Evolutionary conservation across 352 stramenopile species (phyloP), one percentile per base, ranked within the genome.

Genomic region (Stephanocyclus meneghinianus): DNA sequence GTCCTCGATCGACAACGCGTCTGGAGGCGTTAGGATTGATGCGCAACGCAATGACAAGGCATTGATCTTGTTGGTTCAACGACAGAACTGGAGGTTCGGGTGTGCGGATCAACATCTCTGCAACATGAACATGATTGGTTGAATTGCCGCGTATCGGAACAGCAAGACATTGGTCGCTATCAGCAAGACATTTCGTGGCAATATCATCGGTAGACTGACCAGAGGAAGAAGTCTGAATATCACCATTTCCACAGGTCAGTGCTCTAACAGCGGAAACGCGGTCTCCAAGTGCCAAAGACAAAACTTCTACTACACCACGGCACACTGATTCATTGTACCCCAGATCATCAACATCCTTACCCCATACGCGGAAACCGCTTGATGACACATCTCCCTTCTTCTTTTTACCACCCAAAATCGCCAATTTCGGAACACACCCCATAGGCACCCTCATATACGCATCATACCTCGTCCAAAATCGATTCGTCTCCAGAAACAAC

Each of bases 401-500:
- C 44, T 70, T 76, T 56, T 61, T 69, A 48, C 18, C 16, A n/a
- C 32, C 63, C 57, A 74, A 26, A 15, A 3, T 62, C n/a, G 9
- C 53, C 21, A 62, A 73, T 67, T 70, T 86, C 50, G 76, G 76
- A 18, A 83, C 45, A 40, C 21, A 15, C 30, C 35, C 26, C 37
- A 88, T 48, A 50, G 78, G 80, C 44, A 93, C 66, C 18, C 64
- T 76, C 10, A 91, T 30, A 47, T 91, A 93, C 2, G 83, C 72
- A 74, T 93, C 88, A 73, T 85, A 90, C 32, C 85, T 71, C 37
- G 76, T 80, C 77, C 80, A 93, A 78, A 93, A 93, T 40, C 88
- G 66, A 78, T 79, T 68, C 9, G 67, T 78, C 51, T 82, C 75
- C 61, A 91, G 73, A 50, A 91, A 91, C 10, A 91, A 61, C 30